Base-by-base conservation (phyloP, 805 yeast species). In the Saccharomycopsis guyanensis region DNA sequence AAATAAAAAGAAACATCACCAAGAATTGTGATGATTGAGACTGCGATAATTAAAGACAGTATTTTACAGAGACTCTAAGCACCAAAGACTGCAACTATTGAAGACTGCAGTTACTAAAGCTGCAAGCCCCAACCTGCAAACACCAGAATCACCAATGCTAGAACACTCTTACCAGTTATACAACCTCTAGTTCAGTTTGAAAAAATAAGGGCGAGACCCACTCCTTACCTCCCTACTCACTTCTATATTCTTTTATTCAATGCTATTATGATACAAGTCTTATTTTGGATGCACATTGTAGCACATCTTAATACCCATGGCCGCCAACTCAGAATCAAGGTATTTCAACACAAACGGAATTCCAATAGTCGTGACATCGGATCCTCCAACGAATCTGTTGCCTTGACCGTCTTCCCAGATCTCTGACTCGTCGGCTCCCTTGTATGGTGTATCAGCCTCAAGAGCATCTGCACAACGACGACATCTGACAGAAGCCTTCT, bases 351-450 rank as follows among this genome's bases (percentile, higher is more conserved):
- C 98, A 62, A 89, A 93, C 47, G 98, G 98, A 62, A 93, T 83
- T 38, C 96, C 96, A 54, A 93, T 93, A 0, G 95, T 84, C 2
- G 97, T 83, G n/a, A 96, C 87, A 51, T 93, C 75, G 50, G 77
- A 80, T 60, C 98, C 98, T 45, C 98, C 98, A 47, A 79, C 80
- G 62, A 83, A 91, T 61, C 82, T 80, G 60, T 78, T 82, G 43
- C 98, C 97, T 57, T 82, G 88, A 16, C 97, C 97, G 62, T 93
- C 98, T 69, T 93, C 97, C 98, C 98, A 93, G 37, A 84, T 76
- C 48, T 82, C 86, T 19, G 82, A 69, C 51, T 82, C 87, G 55
- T 76, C 80, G 49, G 76, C 77, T 47, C 70, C 72, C 29, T 73
- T 69, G 38, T 50, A 55, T 3, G 50, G 38, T 7, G 49, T 43